phyloP scores from a whole-genome alignment of 1,284 basidiomycete species.

The Microbotryum saponariae region DNA sequence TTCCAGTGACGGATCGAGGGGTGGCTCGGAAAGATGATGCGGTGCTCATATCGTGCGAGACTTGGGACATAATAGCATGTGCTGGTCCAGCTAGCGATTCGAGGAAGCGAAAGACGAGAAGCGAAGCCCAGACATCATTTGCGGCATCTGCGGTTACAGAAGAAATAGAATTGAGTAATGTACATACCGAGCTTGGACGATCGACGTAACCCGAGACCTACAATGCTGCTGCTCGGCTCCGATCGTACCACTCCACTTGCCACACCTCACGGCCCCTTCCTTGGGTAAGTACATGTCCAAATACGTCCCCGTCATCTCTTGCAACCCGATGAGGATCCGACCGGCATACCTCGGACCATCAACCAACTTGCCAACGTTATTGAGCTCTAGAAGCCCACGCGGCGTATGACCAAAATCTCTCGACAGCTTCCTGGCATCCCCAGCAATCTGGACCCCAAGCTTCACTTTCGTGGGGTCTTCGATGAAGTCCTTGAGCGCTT shows the following conservation, averaged over 20 bases:
- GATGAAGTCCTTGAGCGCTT: slow-evolving; percentile 36
- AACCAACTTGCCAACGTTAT: slow-evolving; percentile 37
- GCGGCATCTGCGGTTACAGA: slow-evolving; percentile 39
- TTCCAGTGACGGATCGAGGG: background rate
- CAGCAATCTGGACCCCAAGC: slow-evolving; percentile 40
- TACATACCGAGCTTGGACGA: background rate
- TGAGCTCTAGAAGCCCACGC: slow-evolving; percentile 40
- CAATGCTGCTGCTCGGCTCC: slow-evolving; percentile 38
- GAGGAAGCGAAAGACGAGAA: slow-evolving; percentile 36
- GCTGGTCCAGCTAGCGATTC: background rate
- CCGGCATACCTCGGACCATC: slow-evolving; percentile 27
- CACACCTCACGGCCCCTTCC: slow-evolving; percentile 38
- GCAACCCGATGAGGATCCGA: slow-evolving; percentile 37
- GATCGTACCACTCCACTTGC: slow-evolving; percentile 39
- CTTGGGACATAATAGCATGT: background rate
- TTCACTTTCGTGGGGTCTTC: slow-evolving; percentile 39
- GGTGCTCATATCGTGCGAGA: background rate
- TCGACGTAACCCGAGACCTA: slow-evolving; percentile 29
- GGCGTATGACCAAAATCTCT: slow-evolving; percentile 37
- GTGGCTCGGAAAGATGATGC: background rate
- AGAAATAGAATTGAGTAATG: background rate
- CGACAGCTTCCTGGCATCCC: slow-evolving; percentile 41
- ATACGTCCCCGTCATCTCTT: slow-evolving; percentile 38
- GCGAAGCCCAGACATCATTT: slow-evolving; percentile 42
- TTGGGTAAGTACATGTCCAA: slow-evolving; percentile 38